Evolutionary conservation across 2,329 filamentous ascomycete genomes (phyloP), one percentile per base, ranked within the genome.

Genomic region (Bertia moriformis): DNA sequence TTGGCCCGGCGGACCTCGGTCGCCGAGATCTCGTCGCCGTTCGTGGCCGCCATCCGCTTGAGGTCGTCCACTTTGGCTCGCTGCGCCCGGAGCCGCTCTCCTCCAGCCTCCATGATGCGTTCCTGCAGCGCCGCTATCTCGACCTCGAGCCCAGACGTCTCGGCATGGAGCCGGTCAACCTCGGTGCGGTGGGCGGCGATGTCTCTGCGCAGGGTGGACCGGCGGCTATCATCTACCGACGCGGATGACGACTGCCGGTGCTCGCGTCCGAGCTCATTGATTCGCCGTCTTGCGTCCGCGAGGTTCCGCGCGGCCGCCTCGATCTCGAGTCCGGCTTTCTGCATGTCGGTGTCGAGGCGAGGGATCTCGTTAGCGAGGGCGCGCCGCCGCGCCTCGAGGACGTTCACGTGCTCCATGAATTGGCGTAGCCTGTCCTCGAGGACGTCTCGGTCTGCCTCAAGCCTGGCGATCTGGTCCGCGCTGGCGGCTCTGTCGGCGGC

Each of bases 51-150:
- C 54, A 93, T 80, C 50, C 87, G 83, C 55, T 93, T 94, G 45
- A 93, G 65, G 4, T 78, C 73, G 54, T 96, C 89, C 22, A 98
- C 87, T 65, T 83, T 93, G 44, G 85, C 78, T 49, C 91, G 87
- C 55, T 98, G 89, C 14, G 80, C 74, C 40, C 91, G 81, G n/a
- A 98, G 75, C 59, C 85, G 87, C 51, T 98, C 87, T 59, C 91
- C 91, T 52, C 91, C 91, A 45, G 94, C 81, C 58, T 95, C 82
- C 91, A 98, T 96, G 52, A 98, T 98, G 66, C 88, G 93, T 68
- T 91, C 81, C 55, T 98, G 89, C 1, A 98, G 67, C 15, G 71
- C 71, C 60, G 93, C 89, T 59, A 98, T 96, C 58, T 96, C 91
- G 18, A 80, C 78, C 55, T 98, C 91, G 5, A 94, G 78, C 37